These are phyloP conservation scores for Phytophthora litchii DNA, from an alignment of 352 stramenopile genomes.

Conservation along the genomic window DNA sequence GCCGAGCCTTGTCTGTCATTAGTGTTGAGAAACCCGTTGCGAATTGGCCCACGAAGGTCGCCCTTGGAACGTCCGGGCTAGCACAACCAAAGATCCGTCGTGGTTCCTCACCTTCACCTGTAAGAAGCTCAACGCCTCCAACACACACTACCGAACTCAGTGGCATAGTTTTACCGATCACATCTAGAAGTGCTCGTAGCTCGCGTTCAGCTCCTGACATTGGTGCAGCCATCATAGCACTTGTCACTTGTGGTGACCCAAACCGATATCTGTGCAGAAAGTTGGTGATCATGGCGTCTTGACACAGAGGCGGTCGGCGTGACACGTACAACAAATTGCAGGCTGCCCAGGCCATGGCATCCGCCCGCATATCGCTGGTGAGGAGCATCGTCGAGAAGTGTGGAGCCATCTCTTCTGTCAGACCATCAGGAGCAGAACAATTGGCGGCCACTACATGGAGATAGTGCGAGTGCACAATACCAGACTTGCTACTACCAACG, in stretches of 20 bases:
- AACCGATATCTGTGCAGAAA: slow-evolving; percentile 51
- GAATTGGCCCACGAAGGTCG: slow-evolving; percentile 44
- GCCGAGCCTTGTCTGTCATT: slow-evolving; percentile 46
- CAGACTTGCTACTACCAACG: slow-evolving; percentile 17
- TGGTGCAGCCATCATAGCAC: slow-evolving; percentile 32
- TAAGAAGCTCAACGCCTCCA: slow-evolving; percentile 40
- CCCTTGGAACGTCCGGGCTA: slow-evolving; percentile 34
- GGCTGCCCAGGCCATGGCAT: slow-evolving; percentile 56
- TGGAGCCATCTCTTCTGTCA: slow-evolving; percentile 19
- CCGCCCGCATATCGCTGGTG: slow-evolving; percentile 43
- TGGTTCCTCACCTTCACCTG: slow-evolving; percentile 3
- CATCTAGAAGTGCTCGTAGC: slow-evolving; percentile 37
- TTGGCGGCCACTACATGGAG: slow-evolving; percentile 37
- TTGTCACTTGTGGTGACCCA: slow-evolving; percentile 25
- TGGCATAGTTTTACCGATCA: slow-evolving; percentile 48
- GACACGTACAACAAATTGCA: slow-evolving; percentile 50
- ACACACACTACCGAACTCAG: slow-evolving; percentile 45
- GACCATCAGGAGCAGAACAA: slow-evolving; percentile 27
- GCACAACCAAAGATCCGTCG: slow-evolving; percentile 49
- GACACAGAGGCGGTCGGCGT: slow-evolving; percentile 45
- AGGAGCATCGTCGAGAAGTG: slow-evolving; percentile 36
- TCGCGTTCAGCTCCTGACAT: slow-evolving; percentile 45
- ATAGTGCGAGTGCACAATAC: slow-evolving; percentile 30
- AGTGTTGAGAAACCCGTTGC: slow-evolving; percentile 37
- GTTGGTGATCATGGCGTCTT: slow-evolving; percentile 42